Conservation (phyloP, 1,139 yeast genomes). For the Yamadazyma mexicana region DNA sequence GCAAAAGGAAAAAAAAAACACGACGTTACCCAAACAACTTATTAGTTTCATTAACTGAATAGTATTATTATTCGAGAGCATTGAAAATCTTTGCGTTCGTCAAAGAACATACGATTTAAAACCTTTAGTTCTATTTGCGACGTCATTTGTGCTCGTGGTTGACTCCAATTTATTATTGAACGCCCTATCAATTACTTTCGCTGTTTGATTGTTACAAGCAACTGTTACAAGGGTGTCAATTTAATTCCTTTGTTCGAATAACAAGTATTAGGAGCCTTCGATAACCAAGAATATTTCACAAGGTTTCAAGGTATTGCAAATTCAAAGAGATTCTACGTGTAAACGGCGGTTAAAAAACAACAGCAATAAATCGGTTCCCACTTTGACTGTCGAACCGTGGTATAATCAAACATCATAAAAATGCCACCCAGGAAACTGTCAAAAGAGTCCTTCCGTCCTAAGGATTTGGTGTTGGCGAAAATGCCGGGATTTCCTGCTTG, state of each 20-base stretch:
- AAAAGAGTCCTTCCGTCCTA: conserved; percentile 26
- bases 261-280: no score
- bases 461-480: conserved; percentile 44
- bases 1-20: conserved; percentile 3
- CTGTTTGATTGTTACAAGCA: background rate
- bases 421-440: conserved; percentile 30
- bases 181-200: background rate
- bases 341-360: background rate
- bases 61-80: background rate
- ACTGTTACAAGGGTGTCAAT: background rate
- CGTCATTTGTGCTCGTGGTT: background rate
- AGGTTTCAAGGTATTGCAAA: no score
- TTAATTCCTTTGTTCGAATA: background rate
- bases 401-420: background rate
- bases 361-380: background rate
- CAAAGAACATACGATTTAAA: background rate
- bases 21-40: conserved; percentile 1
- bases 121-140: background rate
- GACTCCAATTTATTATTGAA: no score
- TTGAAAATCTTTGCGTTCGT: background rate
- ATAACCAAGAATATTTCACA: no score
- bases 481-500: conserved; percentile 52
- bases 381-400: background rate
- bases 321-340: no score
- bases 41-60: background rate